Evolutionary conservation across 371 early-diverging fungal genomes (phyloP), one percentile per base, ranked within the genome.

Genomic region (Mortierella sp.): DNA sequence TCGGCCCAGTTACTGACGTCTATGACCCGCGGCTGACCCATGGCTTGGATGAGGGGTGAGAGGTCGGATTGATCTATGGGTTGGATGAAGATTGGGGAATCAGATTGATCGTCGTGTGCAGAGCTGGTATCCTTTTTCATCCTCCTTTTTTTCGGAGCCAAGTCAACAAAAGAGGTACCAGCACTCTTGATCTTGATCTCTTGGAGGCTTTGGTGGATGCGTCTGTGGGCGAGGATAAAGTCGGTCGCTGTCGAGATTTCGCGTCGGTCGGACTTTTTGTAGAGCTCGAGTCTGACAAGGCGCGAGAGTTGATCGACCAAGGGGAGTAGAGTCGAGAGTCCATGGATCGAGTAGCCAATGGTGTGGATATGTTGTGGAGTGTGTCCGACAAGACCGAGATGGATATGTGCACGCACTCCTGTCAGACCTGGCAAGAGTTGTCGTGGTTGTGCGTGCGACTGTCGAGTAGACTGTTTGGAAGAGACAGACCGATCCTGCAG

Each of bases 1-100:
- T 77, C 63, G 4, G 55, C 0, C 84, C 84, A 83, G 38, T 72
- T 46, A 32, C 51, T 76, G 12, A 80, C 78, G 21, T 83, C 80
- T 3, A 83, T 35, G 6, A 75, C 56, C 1, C 68, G 80, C 0
- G 78, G 80, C 11, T 75, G 32, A 0, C 49, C 76, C 84, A 83
- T 72, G 49, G 84, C 80, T 14, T 68, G 43, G 29, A 83, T 21
- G 6, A 77, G 60, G 18, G 68, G 51, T 5, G 75, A 71, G 4
- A 76, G 56, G 12, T 82, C 75, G 4, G 46, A 32, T 21, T 14
- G 74, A 35, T 76, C 71, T 80, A 80, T 72, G 49, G 84, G 78
- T 14, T 68, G 43, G 29, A 83, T 21, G 6, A 75, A 46, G 18
- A 56, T 44, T 5, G 72, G 65, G 4, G 74, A 43, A 29, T 82